Evolutionary conservation across 1,284 basidiomycete species (phyloP).

Genomic region (Gomphus sp.): DNA sequence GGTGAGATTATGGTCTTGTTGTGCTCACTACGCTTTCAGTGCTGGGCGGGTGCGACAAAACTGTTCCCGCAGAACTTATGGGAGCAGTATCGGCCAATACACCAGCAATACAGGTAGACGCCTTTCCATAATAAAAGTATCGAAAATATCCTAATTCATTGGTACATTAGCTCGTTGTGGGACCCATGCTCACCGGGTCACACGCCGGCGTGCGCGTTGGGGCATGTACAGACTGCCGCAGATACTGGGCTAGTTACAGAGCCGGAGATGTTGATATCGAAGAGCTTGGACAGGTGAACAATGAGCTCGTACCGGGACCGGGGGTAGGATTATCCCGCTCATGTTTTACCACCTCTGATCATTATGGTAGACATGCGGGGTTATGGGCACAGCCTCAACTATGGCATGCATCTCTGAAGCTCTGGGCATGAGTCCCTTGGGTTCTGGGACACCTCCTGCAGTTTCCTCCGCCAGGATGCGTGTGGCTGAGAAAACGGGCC

Average conservation of each 20-base stretch:
- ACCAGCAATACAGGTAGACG: slow-evolving; percentile 17
- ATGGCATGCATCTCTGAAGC: slow-evolving; percentile 27
- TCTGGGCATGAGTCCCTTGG: slow-evolving; percentile 23
- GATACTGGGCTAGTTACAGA: slow-evolving; percentile 24
- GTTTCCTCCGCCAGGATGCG: slow-evolving; percentile 22
- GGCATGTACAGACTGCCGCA: slow-evolving; percentile 25
- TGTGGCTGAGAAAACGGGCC: slow-evolving; percentile 22
- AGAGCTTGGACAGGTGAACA: slow-evolving; percentile 23
- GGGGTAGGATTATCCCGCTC: slow-evolving; percentile 17
- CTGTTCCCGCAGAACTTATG: slow-evolving; percentile 26
- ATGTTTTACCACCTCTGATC: neutral
- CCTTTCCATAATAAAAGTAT: neutral
- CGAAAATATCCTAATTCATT: neutral
- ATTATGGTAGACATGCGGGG: slow-evolving; percentile 22
- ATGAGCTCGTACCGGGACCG: slow-evolving; percentile 23
- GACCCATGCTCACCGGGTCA: slow-evolving; percentile 25
- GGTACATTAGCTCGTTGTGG: slow-evolving; percentile 20
- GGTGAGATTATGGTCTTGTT: neutral
- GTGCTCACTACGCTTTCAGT: slow-evolving; percentile 1
- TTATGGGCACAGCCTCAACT: slow-evolving; percentile 27
- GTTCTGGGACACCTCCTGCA: slow-evolving; percentile 23
- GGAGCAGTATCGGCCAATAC: slow-evolving; percentile 25
- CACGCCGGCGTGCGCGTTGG: slow-evolving; percentile 23
- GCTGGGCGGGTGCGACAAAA: slow-evolving; percentile 27
- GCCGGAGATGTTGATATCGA: slow-evolving; percentile 24